These are phyloP conservation scores for Elaeis oleifera DNA, from an alignment of 202 grass and related monocot species.

Conservation along the genomic window DNA sequence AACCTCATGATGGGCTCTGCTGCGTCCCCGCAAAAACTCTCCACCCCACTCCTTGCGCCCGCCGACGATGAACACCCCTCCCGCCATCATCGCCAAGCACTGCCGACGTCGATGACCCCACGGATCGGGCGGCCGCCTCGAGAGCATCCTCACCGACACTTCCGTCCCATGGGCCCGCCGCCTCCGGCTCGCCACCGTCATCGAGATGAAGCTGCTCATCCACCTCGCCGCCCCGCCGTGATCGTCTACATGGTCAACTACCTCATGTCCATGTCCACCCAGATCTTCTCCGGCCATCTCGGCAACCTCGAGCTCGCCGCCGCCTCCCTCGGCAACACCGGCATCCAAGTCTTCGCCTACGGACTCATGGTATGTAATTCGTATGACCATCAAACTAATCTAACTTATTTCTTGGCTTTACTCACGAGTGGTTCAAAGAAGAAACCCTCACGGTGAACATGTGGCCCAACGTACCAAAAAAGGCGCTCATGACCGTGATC, in stretches of 20 bases:
- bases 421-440: too few species aligned
- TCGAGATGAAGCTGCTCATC: conserved; percentile 33
- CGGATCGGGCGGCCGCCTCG: conserved; percentile 30
- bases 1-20: too few species aligned
- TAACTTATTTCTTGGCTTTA: too few species aligned
- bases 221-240: conserved; percentile 34
- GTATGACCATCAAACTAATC: too few species aligned
- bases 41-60: background rate
- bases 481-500: too few species aligned
- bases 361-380: conserved; percentile 56
- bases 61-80: background rate
- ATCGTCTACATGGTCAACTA: conserved; percentile 58
- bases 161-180: conserved; percentile 34
- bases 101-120: background rate
- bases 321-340: conserved; percentile 84
- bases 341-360: conserved; percentile 96
- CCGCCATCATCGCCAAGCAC: background rate
- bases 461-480: too few species aligned
- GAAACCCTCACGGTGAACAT: too few species aligned
- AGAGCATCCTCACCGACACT: conserved; percentile 41
- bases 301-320: conserved; percentile 91
- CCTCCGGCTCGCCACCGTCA: conserved; percentile 3
- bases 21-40: too few species aligned
- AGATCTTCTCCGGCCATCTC: conserved; percentile 70
- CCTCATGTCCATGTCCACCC: conserved; percentile 49